Evolutionary conservation across 1,284 basidiomycete species (phyloP), one percentile per base, ranked within the genome.

Genomic region (Singerocomus inundabilis): DNA sequence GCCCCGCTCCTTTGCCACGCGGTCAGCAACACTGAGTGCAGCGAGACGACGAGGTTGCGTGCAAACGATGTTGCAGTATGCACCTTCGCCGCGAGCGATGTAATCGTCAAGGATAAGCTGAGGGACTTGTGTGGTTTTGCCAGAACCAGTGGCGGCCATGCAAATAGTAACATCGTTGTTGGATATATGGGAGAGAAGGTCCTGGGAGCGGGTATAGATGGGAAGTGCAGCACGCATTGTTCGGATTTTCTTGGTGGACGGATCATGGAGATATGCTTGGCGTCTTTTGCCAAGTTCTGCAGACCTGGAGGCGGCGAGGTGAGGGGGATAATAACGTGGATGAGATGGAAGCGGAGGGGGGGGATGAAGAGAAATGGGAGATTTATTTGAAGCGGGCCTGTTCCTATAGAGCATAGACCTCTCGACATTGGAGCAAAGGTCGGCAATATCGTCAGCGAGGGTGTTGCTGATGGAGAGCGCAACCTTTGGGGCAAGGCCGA

Each of bases 91-190:
- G 30, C 78, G 75, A 28, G 87, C 77, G 57, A 94, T 95, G 63
- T 79, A 88, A 44, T 91, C 81, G 63, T 98, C 94, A 43, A 98
- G 80, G 54, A 98, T 83, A 43, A 98, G 77, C 70, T 98, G 95
- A 3, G 95, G 95, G 33, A 98, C 83, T 67, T 98, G 95, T 0
- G 95, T 98, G 8, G 94, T 97, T 73, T 98, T 98, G 9, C 95
- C 95, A 1, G 93, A 97, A 37, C 95, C 94, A 1, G 95, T 98
- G 2, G 93, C 87, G 25, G 94, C 95, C 90, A 96, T 93, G 58
- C 90, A 86, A 54, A 98, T 89, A 1, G 90, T 93, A 49, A 98
- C 91, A 31, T 94, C 89, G 67, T 97, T 86, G 34, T 82, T 72
- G 35, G 78, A 74, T 58, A 98, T 84, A 55, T 89, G 85, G 13